Base-by-base conservation (phyloP, 768 basidiomycete species). In the Polyporus arcularius region DNA sequence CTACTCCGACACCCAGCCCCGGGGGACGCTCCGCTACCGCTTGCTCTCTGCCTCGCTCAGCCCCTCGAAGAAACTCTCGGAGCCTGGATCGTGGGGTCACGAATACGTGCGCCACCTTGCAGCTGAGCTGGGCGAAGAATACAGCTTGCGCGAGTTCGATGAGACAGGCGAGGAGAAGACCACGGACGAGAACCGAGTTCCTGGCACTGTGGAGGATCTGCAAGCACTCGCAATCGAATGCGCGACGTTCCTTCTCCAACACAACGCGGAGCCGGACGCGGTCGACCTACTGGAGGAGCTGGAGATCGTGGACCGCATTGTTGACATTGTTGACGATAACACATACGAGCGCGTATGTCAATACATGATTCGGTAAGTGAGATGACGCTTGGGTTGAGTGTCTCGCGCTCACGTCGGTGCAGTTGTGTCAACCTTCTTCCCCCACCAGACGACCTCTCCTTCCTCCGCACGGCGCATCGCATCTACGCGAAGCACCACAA, bases 81-180 rank as follows among this genome's bases (percentile, higher is more conserved):
- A 94, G 65, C 96, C 97, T 0, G 96, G 96, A n/a, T 83, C 87
- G 35, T 99, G 97, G 97, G 97, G 97, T 4, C 96, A 99, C 72
- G 97, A 99, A 79, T 99, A 99, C 70, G 93, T 98, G 55, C 88
- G 96, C 38, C 96, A 99, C 72, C 84, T 99, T 48, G 93, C 97
- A 11, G 89, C 96, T 2, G 97, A 99, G 71, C 87, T 99, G 8
- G 95, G 95, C 6, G 93, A 98, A 71, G 97, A 98, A 71, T 98
- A 88, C 71, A 83, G 79, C 28, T 71, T 79, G 50, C 87, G 92
- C n/a, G 85, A 86, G 62, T 82, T 86, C 63, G 83, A 81, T 30
- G 78, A 78, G 51, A 74, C 66, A 30, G 61, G 66, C 30, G 56
- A 60, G 39, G 65, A 62, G 61, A 63, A 65, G 58, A 47, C 56